phyloP scores from a whole-genome alignment of 202 grass and related monocot species.

The Hordeum pubiflorum region DNA sequence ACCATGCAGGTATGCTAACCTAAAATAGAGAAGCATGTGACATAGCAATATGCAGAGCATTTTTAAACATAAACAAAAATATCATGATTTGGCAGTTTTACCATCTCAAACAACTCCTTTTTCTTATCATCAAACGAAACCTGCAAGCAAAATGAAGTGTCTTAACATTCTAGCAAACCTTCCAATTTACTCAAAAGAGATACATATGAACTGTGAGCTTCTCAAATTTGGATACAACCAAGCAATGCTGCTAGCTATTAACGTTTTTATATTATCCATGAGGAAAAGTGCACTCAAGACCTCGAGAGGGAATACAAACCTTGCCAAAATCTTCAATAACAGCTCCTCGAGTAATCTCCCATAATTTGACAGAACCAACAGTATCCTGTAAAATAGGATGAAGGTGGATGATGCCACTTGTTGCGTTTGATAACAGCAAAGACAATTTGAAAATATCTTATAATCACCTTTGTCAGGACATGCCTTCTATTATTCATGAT shows the following conservation, averaged over 20 bases:
- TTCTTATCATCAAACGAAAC: constrained; percentile 97
- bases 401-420: background rate
- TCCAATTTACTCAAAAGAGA: constrained; percentile 28
- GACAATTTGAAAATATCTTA: background rate
- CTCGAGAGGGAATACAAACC: constrained; percentile 39
- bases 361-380: constrained; percentile 78
- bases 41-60: background rate
- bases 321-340: constrained; percentile 94
- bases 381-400: constrained; percentile 57
- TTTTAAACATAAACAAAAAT: constrained; percentile 12
- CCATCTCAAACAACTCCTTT: constrained; percentile 98
- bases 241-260: constrained; percentile 7
- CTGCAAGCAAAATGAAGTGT: constrained; percentile 46
- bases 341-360: constrained; percentile 87
- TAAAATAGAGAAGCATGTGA: constrained; percentile 40
- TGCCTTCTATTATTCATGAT: constrained; percentile 96
- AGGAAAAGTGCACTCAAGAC: constrained; percentile 15
- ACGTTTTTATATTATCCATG: background rate
- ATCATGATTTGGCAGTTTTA: constrained; percentile 26
- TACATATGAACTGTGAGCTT: background rate
- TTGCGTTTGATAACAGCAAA: constrained; percentile 14
- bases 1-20: constrained; percentile 97
- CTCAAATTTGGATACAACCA: constrained; percentile 8
- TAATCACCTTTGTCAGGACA: constrained; percentile 89
- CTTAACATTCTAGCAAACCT: constrained; percentile 27